phyloP scores from a whole-genome alignment of 2,329 filamentous ascomycete species.

The Fusarium sp. region DNA sequence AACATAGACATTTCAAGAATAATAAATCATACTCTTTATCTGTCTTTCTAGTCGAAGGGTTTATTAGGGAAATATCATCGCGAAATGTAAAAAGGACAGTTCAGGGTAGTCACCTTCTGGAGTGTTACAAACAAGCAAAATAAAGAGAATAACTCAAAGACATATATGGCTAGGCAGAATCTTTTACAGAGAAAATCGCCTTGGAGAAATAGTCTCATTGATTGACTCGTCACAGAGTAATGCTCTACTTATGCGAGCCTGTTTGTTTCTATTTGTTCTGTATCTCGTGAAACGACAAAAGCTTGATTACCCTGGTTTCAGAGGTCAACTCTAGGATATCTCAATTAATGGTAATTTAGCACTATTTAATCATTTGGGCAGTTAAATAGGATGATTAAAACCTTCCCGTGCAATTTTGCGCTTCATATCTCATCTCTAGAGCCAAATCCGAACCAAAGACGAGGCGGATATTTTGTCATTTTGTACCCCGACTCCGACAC shows the following conservation, averaged over 20 bases:
- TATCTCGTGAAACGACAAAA: background rate
- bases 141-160: background rate
- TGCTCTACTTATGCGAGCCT: background rate
- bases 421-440: background rate
- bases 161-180: background rate
- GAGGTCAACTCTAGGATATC: background rate
- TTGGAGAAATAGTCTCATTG: background rate
- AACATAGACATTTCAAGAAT: background rate
- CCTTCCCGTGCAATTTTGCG: background rate
- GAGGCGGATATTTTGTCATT: background rate
- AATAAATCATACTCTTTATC: too few relatives aligned
- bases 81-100: background rate
- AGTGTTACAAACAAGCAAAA: background rate
- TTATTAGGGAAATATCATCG: too few relatives aligned
- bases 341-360: background rate
- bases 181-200: background rate
- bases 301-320: background rate
- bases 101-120: background rate
- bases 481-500: background rate
- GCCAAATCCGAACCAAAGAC: background rate
- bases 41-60: too few relatives aligned
- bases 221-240: background rate
- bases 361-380: background rate
- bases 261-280: background rate
- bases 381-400: background rate